Percentiles rank a stretch among this genome's conserved stretches.
phyloP scores from a whole-genome alignment of 139 green algal species.

The Chlorella sp. region DNA sequence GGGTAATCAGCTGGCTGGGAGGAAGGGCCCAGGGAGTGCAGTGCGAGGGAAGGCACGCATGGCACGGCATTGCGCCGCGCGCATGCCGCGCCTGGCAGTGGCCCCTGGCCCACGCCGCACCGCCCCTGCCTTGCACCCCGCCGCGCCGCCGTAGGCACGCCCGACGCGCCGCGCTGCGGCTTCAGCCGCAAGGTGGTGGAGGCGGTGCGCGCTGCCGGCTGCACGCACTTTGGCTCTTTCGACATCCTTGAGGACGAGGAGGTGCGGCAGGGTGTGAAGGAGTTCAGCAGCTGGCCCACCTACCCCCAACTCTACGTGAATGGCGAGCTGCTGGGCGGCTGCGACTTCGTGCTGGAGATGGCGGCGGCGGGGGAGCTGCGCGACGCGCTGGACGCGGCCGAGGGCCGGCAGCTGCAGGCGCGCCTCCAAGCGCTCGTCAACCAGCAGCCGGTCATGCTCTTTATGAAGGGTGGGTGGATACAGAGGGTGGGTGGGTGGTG shows the following conservation, averaged over 20 bases:
- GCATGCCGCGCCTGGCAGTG: background rate
- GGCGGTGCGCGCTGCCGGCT: constrained; percentile 48
- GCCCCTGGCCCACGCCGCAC: background rate
- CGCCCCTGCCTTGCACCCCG: background rate
- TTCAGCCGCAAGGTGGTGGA: constrained; percentile 85
- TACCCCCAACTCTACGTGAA: constrained; percentile 89
- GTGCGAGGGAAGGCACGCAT: too few species aligned
- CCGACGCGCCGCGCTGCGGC: constrained; percentile 81
- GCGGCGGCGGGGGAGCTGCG: constrained; percentile 40
- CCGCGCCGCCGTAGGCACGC: constrained; percentile 41
- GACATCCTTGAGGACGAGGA: constrained; percentile 89
- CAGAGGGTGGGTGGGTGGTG: background rate
- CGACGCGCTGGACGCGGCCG: constrained; percentile 8
- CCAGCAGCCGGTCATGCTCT: constrained; percentile 68
- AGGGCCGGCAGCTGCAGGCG: constrained; percentile 10
- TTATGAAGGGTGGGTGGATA: constrained; percentile 80
- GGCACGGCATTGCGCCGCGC: too few species aligned
- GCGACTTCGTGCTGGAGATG: constrained; percentile 83
- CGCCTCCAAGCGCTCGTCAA: constrained; percentile 65
- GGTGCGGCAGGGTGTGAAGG: constrained; percentile 85
- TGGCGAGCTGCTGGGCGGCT: constrained; percentile 83
- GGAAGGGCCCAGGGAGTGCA: too few species aligned
- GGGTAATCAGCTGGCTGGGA: too few species aligned
- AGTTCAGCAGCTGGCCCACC: constrained; percentile 57
- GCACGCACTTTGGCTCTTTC: constrained; percentile 71